phyloP scores from a whole-genome alignment of 805 yeast species.

The Wickerhamomyces sydowiorum region DNA sequence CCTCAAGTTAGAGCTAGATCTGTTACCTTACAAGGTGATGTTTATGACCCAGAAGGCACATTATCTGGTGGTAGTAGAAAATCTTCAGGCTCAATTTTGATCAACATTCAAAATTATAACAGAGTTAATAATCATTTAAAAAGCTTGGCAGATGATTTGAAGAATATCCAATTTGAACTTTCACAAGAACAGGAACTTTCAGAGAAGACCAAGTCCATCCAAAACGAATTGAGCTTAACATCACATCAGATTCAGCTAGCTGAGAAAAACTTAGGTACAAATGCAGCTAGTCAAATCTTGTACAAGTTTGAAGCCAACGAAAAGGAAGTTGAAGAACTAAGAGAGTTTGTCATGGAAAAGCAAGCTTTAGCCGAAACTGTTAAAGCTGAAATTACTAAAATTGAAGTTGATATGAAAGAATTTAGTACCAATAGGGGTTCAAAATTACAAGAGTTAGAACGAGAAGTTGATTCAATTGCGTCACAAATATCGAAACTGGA shows the following conservation, averaged over 20 bases:
- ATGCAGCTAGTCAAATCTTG: conserved; percentile 51
- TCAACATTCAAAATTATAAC: conserved; percentile 64
- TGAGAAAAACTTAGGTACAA: conserved; percentile 47
- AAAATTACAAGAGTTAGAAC: conserved; percentile 61
- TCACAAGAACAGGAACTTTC: conserved; percentile 36
- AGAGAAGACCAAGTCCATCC: conserved; percentile 46
- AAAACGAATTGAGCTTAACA: conserved; percentile 51
- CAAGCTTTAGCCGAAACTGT: conserved; percentile 26
- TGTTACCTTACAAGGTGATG: conserved; percentile 89
- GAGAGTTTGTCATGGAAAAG: conserved; percentile 31
- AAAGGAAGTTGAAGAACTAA: conserved; percentile 39
- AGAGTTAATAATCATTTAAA: conserved; percentile 32
- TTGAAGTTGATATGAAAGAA: conserved; percentile 77
- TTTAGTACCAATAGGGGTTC: conserved; percentile 74
- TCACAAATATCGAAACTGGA: conserved; percentile 32
- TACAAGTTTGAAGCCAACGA: conserved; percentile 41
- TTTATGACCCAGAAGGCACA: conserved; percentile 94
- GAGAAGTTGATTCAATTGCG: conserved; percentile 41
- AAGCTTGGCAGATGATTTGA: conserved; percentile 37
- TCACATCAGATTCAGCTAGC: conserved; percentile 55
- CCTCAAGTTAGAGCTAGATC: conserved; percentile 75
- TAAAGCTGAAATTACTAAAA: conserved; percentile 39
- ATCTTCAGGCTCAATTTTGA: conserved; percentile 49
- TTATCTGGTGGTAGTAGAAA: conserved; percentile 90
- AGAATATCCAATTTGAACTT: conserved; percentile 34